phyloP scores from a whole-genome alignment of 208 protist species.

The Perkinsela sp. region DNA sequence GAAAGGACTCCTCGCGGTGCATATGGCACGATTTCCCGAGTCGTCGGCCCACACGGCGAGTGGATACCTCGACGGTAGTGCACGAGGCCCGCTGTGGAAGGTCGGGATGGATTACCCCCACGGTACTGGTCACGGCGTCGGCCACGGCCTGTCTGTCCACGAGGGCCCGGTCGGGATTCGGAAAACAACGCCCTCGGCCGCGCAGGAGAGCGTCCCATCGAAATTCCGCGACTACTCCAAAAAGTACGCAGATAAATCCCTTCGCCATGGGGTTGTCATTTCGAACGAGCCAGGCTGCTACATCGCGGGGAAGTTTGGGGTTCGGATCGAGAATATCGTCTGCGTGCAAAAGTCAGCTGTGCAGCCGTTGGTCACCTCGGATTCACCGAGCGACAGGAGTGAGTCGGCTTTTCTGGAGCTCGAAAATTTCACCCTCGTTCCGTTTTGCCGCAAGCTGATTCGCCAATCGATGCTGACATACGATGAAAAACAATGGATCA shows the following conservation, averaged over 20 bases:
- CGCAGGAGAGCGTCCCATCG: background rate
- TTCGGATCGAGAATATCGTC: background rate
- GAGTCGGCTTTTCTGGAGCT: background rate
- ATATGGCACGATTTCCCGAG: background rate
- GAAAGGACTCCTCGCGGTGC: background rate
- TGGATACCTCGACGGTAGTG: background rate
- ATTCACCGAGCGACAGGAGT: background rate
- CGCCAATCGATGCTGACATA: background rate
- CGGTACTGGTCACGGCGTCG: background rate
- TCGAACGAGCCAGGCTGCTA: background rate
- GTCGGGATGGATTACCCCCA: background rate
- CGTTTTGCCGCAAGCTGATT: background rate
- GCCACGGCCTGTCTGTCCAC: background rate
- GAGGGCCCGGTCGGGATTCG: background rate
- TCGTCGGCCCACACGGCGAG: background rate
- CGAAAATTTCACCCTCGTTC: background rate
- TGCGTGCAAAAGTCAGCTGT: background rate
- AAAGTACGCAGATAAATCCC: background rate
- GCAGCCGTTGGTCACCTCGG: background rate
- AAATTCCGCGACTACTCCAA: background rate
- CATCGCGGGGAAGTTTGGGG: background rate
- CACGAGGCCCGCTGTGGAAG: background rate
- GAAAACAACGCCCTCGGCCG: background rate
- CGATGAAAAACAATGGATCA: background rate
- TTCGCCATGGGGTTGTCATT: background rate